Conservation (phyloP, 1,139 yeast species). For the Zhuliangozyma blackwelliae region DNA sequence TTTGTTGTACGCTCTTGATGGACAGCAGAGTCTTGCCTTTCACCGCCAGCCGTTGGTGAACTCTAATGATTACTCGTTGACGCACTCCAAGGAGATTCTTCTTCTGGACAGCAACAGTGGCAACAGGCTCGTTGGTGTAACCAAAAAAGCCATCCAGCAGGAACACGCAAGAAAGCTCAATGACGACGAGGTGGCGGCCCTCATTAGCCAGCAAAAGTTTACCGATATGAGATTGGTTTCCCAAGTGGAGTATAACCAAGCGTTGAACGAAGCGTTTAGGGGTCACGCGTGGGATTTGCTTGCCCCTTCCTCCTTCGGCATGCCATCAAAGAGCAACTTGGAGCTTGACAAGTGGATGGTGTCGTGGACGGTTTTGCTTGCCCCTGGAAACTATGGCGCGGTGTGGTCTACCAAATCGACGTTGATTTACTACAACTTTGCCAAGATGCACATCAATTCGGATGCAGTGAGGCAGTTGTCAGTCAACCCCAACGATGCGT, state of each 20-base stretch:
- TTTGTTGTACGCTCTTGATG: conserved; percentile 62
- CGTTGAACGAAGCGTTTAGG: conserved; percentile 53
- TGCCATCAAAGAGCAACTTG: conserved; percentile 63
- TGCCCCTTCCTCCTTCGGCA: conserved; percentile 58
- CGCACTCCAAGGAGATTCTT: conserved; percentile 36
- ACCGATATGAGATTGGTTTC: conserved; percentile 63
- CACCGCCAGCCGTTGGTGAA: conserved; percentile 55
- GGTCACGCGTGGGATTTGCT: conserved; percentile 63
- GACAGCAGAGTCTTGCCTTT: conserved; percentile 62
- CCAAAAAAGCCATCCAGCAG: conserved; percentile 1
- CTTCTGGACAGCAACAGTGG: conserved; percentile 2
- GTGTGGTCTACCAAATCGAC: conserved; percentile 73
- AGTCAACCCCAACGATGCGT: conserved; percentile 22
- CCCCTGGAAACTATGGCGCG: conserved; percentile 56
- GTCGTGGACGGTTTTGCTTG: conserved; percentile 67
- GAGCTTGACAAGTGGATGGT: conserved; percentile 79
- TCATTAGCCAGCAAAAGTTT: conserved; percentile 12
- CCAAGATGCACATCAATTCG: conserved; percentile 70
- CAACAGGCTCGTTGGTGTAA: background rate
- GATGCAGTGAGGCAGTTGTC: conserved; percentile 48
- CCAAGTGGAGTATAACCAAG: conserved; percentile 70
- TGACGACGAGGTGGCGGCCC: conserved; percentile 7
- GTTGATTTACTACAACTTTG: conserved; percentile 66
- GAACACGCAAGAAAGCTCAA: conserved; percentile 1
- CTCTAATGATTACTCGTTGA: conserved; percentile 41